Percentiles rank a stretch among this genome's conserved stretches.
These are phyloP conservation scores for Nelumbo lutea DNA, from an alignment of 164 flowering plant genomes.

Conservation along the genomic window DNA sequence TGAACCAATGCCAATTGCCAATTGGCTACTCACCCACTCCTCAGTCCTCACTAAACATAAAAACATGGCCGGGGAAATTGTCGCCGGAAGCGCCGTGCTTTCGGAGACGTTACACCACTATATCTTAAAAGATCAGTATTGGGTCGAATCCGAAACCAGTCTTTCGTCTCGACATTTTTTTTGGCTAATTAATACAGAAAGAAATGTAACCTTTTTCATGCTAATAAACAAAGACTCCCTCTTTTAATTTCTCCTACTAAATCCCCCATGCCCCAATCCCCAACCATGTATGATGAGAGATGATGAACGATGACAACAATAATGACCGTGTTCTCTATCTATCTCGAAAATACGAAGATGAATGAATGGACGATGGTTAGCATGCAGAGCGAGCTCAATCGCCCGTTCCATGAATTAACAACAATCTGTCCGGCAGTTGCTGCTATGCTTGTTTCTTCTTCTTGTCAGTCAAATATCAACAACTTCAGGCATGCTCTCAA, in stretches of 20 bases:
- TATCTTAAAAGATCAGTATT: slow-evolving; percentile 19
- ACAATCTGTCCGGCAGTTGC: neutral
- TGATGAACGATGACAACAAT: slow-evolving; percentile 10
- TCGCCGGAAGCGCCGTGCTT: slow-evolving; percentile 28
- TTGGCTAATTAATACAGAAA: slow-evolving; percentile 20
- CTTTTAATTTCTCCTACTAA: no score
- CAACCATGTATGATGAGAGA: slow-evolving; percentile 21
- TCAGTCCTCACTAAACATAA: neutral
- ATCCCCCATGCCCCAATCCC: slow-evolving; percentile 13
- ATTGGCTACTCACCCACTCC: no score
- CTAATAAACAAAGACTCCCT: slow-evolving; percentile 18
- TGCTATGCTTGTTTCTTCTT: slow-evolving; percentile 12
- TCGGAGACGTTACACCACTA: slow-evolving; percentile 14
- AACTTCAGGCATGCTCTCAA: no score
- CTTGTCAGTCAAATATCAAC: neutral
- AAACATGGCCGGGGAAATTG: slow-evolving; percentile 20
- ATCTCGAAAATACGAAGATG: neutral
- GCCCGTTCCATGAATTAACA: slow-evolving; percentile 13
- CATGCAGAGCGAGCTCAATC: slow-evolving; percentile 10
- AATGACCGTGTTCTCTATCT: slow-evolving; percentile 2
- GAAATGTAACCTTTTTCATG: slow-evolving; percentile 26
- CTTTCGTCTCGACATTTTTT: slow-evolving; percentile 31
- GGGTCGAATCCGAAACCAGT: slow-evolving; percentile 34
- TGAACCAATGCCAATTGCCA: slow-evolving; percentile 15
- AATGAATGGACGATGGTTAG: slow-evolving; percentile 10